Base-by-base conservation (phyloP, 2,329 filamentous ascomycete genomes). In the Colletotrichum sp. region DNA sequence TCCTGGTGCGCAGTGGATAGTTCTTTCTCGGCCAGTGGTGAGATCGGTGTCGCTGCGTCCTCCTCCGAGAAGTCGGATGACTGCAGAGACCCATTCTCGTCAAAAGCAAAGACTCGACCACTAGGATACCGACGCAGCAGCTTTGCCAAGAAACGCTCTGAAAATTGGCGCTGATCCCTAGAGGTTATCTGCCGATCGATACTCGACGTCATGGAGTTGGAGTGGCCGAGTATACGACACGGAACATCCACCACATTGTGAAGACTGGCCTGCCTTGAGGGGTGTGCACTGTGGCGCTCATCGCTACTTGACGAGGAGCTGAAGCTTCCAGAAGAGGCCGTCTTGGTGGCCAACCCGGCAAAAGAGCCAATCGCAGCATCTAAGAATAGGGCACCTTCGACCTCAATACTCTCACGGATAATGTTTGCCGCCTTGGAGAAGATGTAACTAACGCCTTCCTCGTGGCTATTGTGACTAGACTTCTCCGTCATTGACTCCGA, bases 101-200 rank as follows among this genome's bases (percentile, higher is more conserved):
- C 85, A 34, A 87, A 87, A 65, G 85, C 86, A 75, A 89, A 90
- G 1, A 89, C 83, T 65, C 85, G 85, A 0, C 89, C 89, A 10
- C 82, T 80, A 0, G 88, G 88, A 72, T 90, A 87, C 2, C 85
- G 82, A 15, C 84, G 84, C 2, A 90, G 79, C 8, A 90, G 83
- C 3, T 81, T 81, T 1, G 82, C 79, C 3, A 90, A 80, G 16
- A 88, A 84, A 7, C 77, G 81, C 66, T 88, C 85, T 0, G 85
- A 82, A 2, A 89, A 73, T 3, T 79, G 78, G 12, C 79, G 74
- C 7, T 79, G 71, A 12, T 79, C 71, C 0, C 39, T 57, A 9
- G 55, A 59, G 4, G 77, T 73, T 3, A 71, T 39, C 30, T 81
- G 77, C 10, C 78, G 83, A 26, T 86, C 78, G 52, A 85, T 81